Conservation (phyloP, 768 basidiomycete genomes). For the Sporobolomyces phaffii region DNA sequence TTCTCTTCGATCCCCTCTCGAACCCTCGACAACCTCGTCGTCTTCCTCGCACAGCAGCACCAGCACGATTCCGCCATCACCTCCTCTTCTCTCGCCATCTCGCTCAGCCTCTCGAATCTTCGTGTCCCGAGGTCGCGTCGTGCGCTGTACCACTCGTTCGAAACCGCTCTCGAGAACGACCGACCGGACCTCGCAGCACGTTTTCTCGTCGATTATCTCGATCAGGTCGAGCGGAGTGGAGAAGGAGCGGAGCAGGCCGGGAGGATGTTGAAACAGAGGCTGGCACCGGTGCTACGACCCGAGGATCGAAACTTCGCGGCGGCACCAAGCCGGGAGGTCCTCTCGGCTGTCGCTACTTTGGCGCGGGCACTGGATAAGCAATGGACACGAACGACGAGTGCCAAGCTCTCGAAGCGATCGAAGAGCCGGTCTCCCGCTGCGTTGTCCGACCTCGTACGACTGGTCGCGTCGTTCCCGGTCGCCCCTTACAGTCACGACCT, state of each 20-base stretch:
- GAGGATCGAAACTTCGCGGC: background rate
- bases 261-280: background rate
- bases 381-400: background rate
- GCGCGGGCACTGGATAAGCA: conserved; percentile 7
- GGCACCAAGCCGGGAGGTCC: background rate
- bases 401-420: background rate
- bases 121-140: background rate
- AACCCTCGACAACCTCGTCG: conserved; percentile 21
- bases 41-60: background rate
- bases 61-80: background rate
- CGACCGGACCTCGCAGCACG: conserved; percentile 17
- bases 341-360: conserved; percentile 18
- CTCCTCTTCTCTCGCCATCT: conserved; percentile 13
- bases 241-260: background rate
- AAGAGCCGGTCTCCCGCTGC: background rate
- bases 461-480: conserved; percentile 17
- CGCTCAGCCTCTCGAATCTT: conserved; percentile 14
- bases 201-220: conserved; percentile 21
- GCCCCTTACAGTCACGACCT: conserved; percentile 11
- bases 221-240: background rate
- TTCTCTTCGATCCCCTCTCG: conserved; percentile 12
- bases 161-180: background rate
- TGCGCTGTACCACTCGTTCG: conserved; percentile 7
- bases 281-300: background rate
- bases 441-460: conserved; percentile 1